phyloP scores from a whole-genome alignment of 352 stramenopile genomes.

The Phytophthora niederhauseri region DNA sequence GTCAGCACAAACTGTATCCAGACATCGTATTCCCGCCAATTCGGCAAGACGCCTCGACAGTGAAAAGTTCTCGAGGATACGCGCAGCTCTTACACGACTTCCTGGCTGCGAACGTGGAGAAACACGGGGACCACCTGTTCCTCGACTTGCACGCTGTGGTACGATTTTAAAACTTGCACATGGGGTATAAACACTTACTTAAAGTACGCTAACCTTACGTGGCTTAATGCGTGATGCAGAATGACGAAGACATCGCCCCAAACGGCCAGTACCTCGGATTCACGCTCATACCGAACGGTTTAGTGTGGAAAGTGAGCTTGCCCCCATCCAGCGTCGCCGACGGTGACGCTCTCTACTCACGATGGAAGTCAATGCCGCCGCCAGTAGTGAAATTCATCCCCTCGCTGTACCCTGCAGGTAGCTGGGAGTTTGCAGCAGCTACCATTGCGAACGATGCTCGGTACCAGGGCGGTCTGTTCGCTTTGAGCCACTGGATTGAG shows the following conservation, averaged over 20 bases:
- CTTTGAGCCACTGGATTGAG: constrained; percentile 51
- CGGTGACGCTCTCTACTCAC: constrained; percentile 15
- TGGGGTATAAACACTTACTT: not conserved
- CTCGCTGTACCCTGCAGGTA: constrained; percentile 36
- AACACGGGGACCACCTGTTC: constrained; percentile 39
- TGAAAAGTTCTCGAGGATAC: constrained; percentile 46
- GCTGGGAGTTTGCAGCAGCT: constrained; percentile 60
- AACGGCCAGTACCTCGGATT: constrained; percentile 49
- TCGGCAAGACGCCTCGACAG: constrained; percentile 39
- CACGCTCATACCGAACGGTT: constrained; percentile 43
- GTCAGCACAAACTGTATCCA: constrained; percentile 47
- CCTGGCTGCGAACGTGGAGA: constrained; percentile 41
- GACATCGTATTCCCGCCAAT: constrained; percentile 46
- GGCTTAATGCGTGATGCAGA: constrained; percentile 28
- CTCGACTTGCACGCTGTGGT: constrained; percentile 67
- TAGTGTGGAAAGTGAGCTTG: constrained; percentile 53
- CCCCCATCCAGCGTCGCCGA: constrained; percentile 17
- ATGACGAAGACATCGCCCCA: constrained; percentile 46
- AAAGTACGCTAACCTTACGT: not conserved
- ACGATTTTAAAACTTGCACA: constrained; percentile 1
- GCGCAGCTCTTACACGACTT: constrained; percentile 49
- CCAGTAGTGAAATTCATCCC: constrained; percentile 12
- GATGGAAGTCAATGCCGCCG: constrained; percentile 19
- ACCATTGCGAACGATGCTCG: constrained; percentile 57
- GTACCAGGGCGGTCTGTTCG: constrained; percentile 53